These are phyloP conservation scores for Suhomyces kilbournensis DNA, from an alignment of 805 yeast genomes.

Conservation along the genomic window DNA sequence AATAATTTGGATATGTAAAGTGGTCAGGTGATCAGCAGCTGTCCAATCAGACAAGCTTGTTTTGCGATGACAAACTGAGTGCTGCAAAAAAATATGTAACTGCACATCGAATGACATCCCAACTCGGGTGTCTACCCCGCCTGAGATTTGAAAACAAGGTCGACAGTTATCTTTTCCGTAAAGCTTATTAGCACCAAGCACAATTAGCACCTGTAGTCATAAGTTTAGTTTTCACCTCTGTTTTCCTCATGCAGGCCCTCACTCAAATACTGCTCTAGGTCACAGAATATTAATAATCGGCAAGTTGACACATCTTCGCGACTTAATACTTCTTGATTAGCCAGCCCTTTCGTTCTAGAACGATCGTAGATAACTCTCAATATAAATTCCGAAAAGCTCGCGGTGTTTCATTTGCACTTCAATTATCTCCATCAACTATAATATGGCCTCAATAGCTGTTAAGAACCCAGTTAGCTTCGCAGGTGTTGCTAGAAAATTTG, in stretches of 20 bases:
- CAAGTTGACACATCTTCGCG: neutral
- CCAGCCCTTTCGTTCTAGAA: neutral
- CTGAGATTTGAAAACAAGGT: neutral
- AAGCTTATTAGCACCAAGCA: neutral
- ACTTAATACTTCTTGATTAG: neutral
- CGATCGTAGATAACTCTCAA: neutral
- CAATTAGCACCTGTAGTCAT: neutral
- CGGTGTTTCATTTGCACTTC: neutral
- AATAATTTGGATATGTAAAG: no score
- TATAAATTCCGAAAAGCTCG: neutral
- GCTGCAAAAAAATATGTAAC: conserved; percentile 1
- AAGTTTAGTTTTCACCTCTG: neutral
- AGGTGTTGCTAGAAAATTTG: neutral
- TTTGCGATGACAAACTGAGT: neutral
- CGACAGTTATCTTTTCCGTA: neutral
- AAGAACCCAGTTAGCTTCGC: neutral
- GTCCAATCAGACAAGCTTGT: neutral
- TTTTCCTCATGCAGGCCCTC: neutral
- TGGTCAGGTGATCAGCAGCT: neutral
- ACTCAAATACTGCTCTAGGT: neutral
- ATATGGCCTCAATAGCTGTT: conserved; percentile 3
- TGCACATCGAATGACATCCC: neutral
- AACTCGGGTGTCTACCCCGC: neutral
- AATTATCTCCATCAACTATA: neutral
- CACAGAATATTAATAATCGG: neutral